Percentiles rank a stretch among this genome's conserved stretches.
These are phyloP conservation scores for Mucor lusitanicus DNA, from an alignment of 371 early-diverging fungal species.

Conservation along the genomic window DNA sequence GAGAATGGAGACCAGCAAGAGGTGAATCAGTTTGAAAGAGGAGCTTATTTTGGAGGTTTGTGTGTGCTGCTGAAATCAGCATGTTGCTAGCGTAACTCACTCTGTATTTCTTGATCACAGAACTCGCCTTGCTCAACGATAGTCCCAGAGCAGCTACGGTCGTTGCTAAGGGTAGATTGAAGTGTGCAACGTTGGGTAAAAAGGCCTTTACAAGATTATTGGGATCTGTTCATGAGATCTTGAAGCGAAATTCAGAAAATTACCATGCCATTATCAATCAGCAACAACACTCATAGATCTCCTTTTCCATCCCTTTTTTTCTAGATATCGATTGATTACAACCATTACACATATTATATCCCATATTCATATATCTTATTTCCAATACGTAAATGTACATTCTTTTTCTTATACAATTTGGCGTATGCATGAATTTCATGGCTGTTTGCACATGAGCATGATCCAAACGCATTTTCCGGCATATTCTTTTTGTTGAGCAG, in stretches of 20 bases:
- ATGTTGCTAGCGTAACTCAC: background rate
- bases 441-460: background rate
- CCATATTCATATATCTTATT: background rate
- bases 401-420: background rate
- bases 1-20: slow-evolving; percentile 77
- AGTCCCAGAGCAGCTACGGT: slow-evolving; percentile 89
- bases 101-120: slow-evolving; percentile 33
- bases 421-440: background rate
- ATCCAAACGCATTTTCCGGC: background rate
- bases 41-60: slow-evolving; percentile 97
- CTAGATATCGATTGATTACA: background rate
- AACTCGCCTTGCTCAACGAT: slow-evolving; percentile 87
- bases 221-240: slow-evolving; percentile 88
- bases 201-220: slow-evolving; percentile 89
- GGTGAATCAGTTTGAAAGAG: slow-evolving; percentile 77
- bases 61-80: background rate
- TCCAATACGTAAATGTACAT: background rate
- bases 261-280: slow-evolving; percentile 54
- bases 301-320: background rate
- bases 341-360: background rate
- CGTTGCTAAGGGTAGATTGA: slow-evolving; percentile 78
- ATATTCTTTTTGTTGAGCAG: background rate
- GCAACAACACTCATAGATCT: slow-evolving; percentile 16
- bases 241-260: slow-evolving; percentile 84
- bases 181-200: slow-evolving; percentile 89